Percentiles rank a stretch among this genome's conserved stretches.
These are phyloP conservation scores for Kodamaea derodonti DNA, from an alignment of 1,139 yeast genomes.

Conservation along the genomic window DNA sequence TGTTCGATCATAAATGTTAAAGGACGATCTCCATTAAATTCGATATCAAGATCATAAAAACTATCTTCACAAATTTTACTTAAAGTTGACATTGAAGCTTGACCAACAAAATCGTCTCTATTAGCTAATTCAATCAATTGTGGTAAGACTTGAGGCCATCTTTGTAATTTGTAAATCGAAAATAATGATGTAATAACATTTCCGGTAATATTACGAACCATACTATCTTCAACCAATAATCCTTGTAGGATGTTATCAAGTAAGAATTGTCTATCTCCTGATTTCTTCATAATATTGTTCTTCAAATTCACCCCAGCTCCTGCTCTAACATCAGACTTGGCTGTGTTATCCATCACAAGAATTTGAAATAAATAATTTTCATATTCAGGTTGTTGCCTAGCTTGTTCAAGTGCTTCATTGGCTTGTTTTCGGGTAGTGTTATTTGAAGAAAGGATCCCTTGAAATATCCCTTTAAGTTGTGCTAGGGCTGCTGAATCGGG, in stretches of 20 bases:
- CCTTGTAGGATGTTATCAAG: conserved; percentile 68
- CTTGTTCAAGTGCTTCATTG: conserved; percentile 62
- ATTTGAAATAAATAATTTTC: conserved; percentile 75
- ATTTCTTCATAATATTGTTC: conserved; percentile 53
- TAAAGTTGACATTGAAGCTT: conserved; percentile 74
- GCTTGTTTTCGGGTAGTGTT: conserved; percentile 56
- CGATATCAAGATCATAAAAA: conserved; percentile 52
- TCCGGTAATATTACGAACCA: conserved; percentile 85
- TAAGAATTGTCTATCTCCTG: conserved; percentile 46
- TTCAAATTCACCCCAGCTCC: conserved; percentile 86
- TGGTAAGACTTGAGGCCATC: conserved; percentile 75
- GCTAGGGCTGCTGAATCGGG: conserved; percentile 60
- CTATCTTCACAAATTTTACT: conserved; percentile 88
- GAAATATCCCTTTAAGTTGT: conserved; percentile 60
- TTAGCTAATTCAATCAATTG: conserved; percentile 58
- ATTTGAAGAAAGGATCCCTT: conserved; percentile 62
- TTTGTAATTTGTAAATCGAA: conserved; percentile 61
- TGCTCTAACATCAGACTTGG: conserved; percentile 64
- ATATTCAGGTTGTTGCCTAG: conserved; percentile 67
- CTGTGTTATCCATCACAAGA: conserved; percentile 49
- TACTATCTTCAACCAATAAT: conserved; percentile 50
- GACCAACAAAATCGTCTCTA: conserved; percentile 25
- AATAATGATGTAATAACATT: conserved; percentile 84
- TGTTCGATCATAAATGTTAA: conserved; percentile 63
- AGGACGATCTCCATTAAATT: conserved; percentile 64